These are phyloP conservation scores for Tubosaeta brunneosetosa DNA, from an alignment of 768 basidiomycete genomes.

Conservation along the genomic window DNA sequence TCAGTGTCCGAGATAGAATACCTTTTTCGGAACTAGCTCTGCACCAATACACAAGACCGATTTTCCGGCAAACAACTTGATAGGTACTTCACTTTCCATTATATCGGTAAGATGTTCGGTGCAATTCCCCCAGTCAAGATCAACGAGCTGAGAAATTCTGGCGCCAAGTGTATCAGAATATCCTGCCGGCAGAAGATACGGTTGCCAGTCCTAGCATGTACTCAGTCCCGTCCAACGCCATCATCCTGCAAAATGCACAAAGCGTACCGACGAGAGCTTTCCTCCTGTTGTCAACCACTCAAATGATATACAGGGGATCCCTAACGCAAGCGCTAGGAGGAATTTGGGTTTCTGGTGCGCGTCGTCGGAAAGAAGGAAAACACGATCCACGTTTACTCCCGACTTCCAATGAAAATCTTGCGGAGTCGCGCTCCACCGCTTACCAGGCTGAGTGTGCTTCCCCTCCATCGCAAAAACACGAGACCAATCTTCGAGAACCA, in stretches of 20 bases:
- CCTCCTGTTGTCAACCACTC: conserved; percentile 41
- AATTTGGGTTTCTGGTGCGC: conserved; percentile 72
- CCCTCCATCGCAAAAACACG: conserved; percentile 55
- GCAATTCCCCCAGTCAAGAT: conserved; percentile 46
- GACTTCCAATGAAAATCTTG: conserved; percentile 43
- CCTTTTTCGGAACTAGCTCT: conserved; percentile 44
- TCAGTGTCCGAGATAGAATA: not conserved
- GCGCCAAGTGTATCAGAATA: conserved; percentile 37
- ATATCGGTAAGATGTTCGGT: conserved; percentile 54
- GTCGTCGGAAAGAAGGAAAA: conserved; percentile 68
- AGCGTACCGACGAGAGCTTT: conserved; percentile 30
- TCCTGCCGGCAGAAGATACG: conserved; percentile 55
- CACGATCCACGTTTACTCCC: conserved; percentile 38
- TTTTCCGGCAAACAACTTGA: conserved; percentile 52
- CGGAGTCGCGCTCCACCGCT: conserved; percentile 50
- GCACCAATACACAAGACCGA: conserved; percentile 57
- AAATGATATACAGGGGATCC: conserved; percentile 73
- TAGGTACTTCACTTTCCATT: conserved; percentile 50
- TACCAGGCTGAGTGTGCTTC: conserved; percentile 35
- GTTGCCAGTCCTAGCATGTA: conserved; percentile 51
- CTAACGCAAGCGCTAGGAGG: conserved; percentile 76
- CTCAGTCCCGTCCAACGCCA: conserved; percentile 4
- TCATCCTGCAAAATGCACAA: not conserved
- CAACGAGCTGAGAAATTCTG: conserved; percentile 44
- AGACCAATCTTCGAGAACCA: conserved; percentile 59